Conservation (phyloP, 2,329 filamentous ascomycete genomes). For the Hymenoscyphus linearis region DNA sequence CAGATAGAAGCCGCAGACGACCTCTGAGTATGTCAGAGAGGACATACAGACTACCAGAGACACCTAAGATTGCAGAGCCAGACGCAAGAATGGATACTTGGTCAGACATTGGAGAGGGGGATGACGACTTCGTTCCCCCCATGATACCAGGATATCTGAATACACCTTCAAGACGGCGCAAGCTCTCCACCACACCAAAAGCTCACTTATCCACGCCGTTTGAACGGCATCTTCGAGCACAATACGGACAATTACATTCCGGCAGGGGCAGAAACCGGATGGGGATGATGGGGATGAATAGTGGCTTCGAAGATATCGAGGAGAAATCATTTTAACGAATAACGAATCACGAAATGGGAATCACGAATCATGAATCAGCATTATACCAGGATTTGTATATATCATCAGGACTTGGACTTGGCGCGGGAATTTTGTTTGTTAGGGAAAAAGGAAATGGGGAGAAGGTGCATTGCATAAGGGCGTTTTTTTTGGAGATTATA, state of each 20-base stretch:
- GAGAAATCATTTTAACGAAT: slow-evolving; percentile 19
- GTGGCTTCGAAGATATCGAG: slow-evolving; percentile 27
- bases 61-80: slow-evolving; percentile 5
- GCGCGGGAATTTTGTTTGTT: background rate
- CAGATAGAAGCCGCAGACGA: too few species aligned
- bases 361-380: slow-evolving; percentile 1
- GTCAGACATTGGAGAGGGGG: slow-evolving; percentile 30
- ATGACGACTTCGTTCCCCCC: slow-evolving; percentile 19
- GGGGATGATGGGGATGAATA: slow-evolving; percentile 20
- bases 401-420: slow-evolving; percentile 1
- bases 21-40: too few species aligned
- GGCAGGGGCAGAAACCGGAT: slow-evolving; percentile 13
- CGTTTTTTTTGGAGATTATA: slow-evolving; percentile 8
- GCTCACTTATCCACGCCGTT: slow-evolving; percentile 41
- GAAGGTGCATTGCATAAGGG: slow-evolving; percentile 5
- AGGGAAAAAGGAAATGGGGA: background rate
- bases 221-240: slow-evolving; percentile 34
- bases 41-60: slow-evolving; percentile 17
- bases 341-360: slow-evolving; percentile 10
- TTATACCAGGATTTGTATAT: slow-evolving; percentile 1
- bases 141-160: slow-evolving; percentile 21
- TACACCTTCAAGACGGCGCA: slow-evolving; percentile 37
- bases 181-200: slow-evolving; percentile 40
- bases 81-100: slow-evolving; percentile 23
- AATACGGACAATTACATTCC: slow-evolving; percentile 21